A percentile compares a stretch with the other conserved stretches of the same genome.
Conservation (phyloP, 1,284 basidiomycete genomes). For the Spongispora temasekensis region DNA sequence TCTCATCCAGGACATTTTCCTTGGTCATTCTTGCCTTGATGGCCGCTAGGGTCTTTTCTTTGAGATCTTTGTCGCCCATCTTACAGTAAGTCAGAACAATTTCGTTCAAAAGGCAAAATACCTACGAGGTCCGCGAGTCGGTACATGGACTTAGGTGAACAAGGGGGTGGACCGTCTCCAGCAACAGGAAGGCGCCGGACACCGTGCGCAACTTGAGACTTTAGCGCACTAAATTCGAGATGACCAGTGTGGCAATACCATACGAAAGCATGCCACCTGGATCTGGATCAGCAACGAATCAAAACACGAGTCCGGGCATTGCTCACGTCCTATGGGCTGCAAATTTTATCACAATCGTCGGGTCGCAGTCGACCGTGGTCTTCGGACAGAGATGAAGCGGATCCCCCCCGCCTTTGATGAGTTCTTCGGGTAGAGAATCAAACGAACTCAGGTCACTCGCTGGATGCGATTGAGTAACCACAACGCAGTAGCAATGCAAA, state of each 20-base stretch:
- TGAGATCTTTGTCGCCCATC: conserved; percentile 23
- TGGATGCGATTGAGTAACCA: conserved; percentile 13
- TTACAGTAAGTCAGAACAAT: conserved; percentile 1
- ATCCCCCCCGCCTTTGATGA: background rate
- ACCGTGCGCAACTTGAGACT: conserved; percentile 19
- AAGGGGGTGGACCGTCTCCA: conserved; percentile 16
- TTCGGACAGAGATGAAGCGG: background rate
- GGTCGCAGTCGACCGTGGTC: conserved; percentile 3
- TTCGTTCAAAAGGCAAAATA: background rate
- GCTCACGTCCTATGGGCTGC: conserved; percentile 32
- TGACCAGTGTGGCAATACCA: conserved; percentile 35
- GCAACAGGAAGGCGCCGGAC: background rate
- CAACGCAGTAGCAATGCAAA: background rate
- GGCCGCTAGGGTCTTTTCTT: conserved; percentile 21
- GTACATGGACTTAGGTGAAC: conserved; percentile 38
- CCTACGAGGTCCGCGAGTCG: conserved; percentile 30
- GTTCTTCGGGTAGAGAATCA: conserved; percentile 7
- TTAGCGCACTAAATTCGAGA: conserved; percentile 22
- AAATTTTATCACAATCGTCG: conserved; percentile 14
- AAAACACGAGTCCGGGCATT: background rate
- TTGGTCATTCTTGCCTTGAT: conserved; percentile 22
- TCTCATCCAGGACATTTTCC: conserved; percentile 30
- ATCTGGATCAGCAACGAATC: background rate
- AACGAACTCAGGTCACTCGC: conserved; percentile 5
- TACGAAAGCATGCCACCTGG: conserved; percentile 32